phyloP scores from a whole-genome alignment of 148 eudicot species.

The Silene uniflora region DNA sequence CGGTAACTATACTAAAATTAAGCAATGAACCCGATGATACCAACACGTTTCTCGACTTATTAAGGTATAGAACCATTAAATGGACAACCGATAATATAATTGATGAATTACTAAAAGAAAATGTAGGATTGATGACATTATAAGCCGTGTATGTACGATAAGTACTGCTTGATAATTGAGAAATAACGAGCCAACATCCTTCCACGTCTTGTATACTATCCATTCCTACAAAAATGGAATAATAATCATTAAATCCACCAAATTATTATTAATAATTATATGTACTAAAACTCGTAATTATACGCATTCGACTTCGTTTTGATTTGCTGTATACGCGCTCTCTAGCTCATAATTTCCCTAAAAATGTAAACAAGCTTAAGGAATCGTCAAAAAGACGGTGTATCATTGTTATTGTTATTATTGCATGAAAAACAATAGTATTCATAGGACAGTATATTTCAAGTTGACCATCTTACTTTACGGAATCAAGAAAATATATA shows the following conservation, averaged over 20 bases:
- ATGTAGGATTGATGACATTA: background rate
- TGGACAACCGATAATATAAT: no score
- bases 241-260: constrained; percentile 1
- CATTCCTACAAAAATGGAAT: background rate
- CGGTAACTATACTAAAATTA: no score
- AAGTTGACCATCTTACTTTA: background rate
- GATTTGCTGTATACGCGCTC: constrained; percentile 11
- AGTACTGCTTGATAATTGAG: background rate
- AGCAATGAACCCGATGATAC: no score
- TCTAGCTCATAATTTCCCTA: background rate
- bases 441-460: background rate
- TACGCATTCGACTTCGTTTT: background rate
- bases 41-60: no score
- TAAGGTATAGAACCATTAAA: no score
- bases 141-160: constrained; percentile 9
- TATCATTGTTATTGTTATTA: background rate
- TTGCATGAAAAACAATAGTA: background rate
- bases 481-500: no score
- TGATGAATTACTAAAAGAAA: no score
- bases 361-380: no score
- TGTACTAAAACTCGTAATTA: background rate
- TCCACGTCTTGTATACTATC: constrained; percentile 10
- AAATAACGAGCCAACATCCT: constrained; percentile 1
- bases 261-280: background rate
- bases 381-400: background rate